phyloP scores from a whole-genome alignment of 495 filamentous ascomycete genomes.

The Cercophora samala region DNA sequence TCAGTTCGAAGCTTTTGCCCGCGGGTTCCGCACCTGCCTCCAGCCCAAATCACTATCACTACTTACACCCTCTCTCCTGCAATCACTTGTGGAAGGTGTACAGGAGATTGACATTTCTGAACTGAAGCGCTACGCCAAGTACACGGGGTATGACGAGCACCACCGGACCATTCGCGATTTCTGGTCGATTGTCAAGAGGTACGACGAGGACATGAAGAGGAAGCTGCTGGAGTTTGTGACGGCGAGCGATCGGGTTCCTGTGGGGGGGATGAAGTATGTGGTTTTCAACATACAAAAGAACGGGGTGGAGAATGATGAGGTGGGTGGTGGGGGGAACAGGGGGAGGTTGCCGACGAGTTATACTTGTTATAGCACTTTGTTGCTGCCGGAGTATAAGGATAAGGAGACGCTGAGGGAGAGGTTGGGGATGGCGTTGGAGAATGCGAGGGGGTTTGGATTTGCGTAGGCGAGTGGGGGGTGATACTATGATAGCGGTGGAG shows the following conservation, averaged over 20 bases:
- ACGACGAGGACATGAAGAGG: slow-evolving; percentile 63
- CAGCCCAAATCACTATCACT: slow-evolving; percentile 65
- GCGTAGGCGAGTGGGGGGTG: slow-evolving; percentile 29
- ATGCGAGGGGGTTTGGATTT: slow-evolving; percentile 90
- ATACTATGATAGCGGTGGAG: background rate
- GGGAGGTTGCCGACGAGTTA: slow-evolving; percentile 69
- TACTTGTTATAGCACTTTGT: slow-evolving; percentile 85
- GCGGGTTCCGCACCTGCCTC: slow-evolving; percentile 77
- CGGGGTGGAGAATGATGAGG: slow-evolving; percentile 57
- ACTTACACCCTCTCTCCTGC: slow-evolving; percentile 66
- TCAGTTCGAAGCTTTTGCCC: slow-evolving; percentile 75
- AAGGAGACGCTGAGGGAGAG: slow-evolving; percentile 67
- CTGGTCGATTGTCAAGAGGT: slow-evolving; percentile 72
- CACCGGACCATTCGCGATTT: slow-evolving; percentile 72
- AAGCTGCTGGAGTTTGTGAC: slow-evolving; percentile 91
- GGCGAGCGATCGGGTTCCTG: slow-evolving; percentile 83
- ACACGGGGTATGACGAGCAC: slow-evolving; percentile 71
- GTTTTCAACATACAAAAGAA: slow-evolving; percentile 81
- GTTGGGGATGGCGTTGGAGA: slow-evolving; percentile 77
- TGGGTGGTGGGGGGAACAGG: slow-evolving; percentile 15
- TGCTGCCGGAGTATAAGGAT: slow-evolving; percentile 77
- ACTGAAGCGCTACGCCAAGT: slow-evolving; percentile 64
- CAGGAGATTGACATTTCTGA: slow-evolving; percentile 71
- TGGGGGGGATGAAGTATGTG: slow-evolving; percentile 73
- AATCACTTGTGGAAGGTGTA: slow-evolving; percentile 75